Percentiles rank a stretch among this genome's conserved stretches.
Conservation (phyloP, 768 basidiomycete species). For the Cystoderma amianthinum region DNA sequence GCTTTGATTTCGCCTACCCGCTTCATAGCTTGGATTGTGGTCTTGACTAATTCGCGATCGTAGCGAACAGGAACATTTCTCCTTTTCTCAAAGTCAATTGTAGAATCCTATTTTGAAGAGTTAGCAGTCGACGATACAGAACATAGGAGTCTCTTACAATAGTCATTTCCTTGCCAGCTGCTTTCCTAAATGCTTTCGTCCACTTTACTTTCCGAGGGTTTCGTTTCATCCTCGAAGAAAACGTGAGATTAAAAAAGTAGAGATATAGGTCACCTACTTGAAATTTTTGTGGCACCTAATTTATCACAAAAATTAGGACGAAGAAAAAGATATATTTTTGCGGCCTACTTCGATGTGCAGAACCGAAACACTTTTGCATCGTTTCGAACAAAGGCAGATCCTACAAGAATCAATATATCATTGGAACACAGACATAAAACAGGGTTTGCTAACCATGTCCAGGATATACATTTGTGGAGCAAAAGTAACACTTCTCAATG, state of each 20-base stretch:
- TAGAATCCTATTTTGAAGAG: constrained; percentile 72
- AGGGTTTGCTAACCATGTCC: constrained; percentile 65
- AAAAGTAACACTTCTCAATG: constrained; percentile 98
- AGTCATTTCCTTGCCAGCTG: constrained; percentile 99
- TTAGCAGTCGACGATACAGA: constrained; percentile 2
- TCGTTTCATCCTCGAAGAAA: constrained; percentile 81
- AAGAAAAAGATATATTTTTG: not conserved
- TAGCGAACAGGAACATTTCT: constrained; percentile 96
- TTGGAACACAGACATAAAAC: no score
- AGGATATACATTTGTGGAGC: constrained; percentile 93
- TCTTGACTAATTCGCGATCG: constrained; percentile 88
- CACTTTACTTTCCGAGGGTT: constrained; percentile 98
- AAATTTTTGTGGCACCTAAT: constrained; percentile 97
- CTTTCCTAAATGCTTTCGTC: constrained; percentile 99
- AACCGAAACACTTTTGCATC: constrained; percentile 98
- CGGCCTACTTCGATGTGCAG: constrained; percentile 88
- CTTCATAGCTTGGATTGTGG: constrained; percentile 95
- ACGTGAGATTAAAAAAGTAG: constrained; percentile 4
- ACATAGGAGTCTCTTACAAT: constrained; percentile 55
- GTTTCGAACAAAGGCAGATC: constrained; percentile 94
- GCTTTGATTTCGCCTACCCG: constrained; percentile 88
- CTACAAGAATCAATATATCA: constrained; percentile 35
- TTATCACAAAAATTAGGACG: constrained; percentile 6
- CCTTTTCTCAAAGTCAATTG: constrained; percentile 98
- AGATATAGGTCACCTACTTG: constrained; percentile 52